Percentiles rank a stretch among this genome's conserved stretches.
These are phyloP conservation scores for Lactarius psammicola DNA, from an alignment of 768 basidiomycete species.

Conservation along the genomic window DNA sequence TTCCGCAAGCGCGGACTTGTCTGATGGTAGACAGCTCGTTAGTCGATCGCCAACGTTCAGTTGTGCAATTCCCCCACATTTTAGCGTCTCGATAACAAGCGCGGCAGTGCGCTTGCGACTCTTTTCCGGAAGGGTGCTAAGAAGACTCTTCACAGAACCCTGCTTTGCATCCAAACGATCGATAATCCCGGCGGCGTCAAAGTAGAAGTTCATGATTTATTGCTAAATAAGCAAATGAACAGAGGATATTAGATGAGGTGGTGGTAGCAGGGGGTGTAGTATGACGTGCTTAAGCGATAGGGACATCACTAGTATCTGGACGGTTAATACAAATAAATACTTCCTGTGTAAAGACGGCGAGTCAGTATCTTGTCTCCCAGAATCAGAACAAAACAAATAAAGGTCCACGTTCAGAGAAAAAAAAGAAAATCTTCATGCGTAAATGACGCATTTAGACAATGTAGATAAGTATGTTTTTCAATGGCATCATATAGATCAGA, in stretches of 20 bases:
- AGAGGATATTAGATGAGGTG: slow-evolving; percentile 18
- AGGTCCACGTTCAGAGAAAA: slow-evolving; percentile 26
- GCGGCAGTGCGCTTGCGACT: slow-evolving; percentile 76
- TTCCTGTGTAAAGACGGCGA: not conserved
- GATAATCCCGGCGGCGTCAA: slow-evolving; percentile 78
- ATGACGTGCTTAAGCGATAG: slow-evolving; percentile 17
- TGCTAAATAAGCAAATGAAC: slow-evolving; percentile 17
- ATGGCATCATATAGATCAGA: slow-evolving; percentile 51
- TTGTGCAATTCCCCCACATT: slow-evolving; percentile 54
- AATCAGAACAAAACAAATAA: not conserved
- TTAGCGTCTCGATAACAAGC: slow-evolving; percentile 91
- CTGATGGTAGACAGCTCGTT: slow-evolving; percentile 41
- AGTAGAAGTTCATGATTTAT: slow-evolving; percentile 87
- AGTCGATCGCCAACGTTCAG: not conserved
- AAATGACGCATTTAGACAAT: slow-evolving; percentile 73
- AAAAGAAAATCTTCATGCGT: slow-evolving; percentile 48
- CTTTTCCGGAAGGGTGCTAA: slow-evolving; percentile 71
- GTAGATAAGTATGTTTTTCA: slow-evolving; percentile 69
- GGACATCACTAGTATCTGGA: slow-evolving; percentile 19
- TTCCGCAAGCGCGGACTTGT: slow-evolving; percentile 70
- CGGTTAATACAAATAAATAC: slow-evolving; percentile 2
- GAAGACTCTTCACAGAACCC: slow-evolving; percentile 87
- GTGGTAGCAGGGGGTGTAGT: slow-evolving; percentile 3
- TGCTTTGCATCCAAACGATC: slow-evolving; percentile 85
- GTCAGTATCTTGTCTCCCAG: slow-evolving; percentile 1